Percentiles rank a stretch among this genome's conserved stretches.
Conservation (phyloP, 371 early-diverging fungal genomes). For the Nosema bombycis region DNA sequence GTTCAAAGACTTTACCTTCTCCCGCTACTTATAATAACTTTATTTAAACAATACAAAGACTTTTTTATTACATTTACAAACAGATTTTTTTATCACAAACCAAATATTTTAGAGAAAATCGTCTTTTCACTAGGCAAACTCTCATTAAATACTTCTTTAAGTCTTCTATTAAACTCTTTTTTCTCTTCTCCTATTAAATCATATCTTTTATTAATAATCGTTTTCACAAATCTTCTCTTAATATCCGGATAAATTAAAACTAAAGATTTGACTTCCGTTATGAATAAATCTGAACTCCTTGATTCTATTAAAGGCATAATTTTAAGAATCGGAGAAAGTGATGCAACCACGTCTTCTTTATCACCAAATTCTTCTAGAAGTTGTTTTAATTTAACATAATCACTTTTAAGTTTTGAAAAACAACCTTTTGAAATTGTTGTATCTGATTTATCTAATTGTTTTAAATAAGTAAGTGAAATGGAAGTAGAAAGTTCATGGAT, state of each 20-base stretch:
- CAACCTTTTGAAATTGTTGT: conserved; percentile 39
- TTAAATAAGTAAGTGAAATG: conserved; percentile 52
- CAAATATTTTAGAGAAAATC: conserved; percentile 29
- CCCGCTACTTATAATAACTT: background rate
- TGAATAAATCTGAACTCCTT: conserved; percentile 55
- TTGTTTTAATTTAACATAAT: conserved; percentile 44
- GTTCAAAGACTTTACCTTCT: background rate
- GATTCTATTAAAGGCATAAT: conserved; percentile 54
- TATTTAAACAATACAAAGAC: background rate
- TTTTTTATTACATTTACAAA: background rate
- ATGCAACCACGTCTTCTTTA: conserved; percentile 42
- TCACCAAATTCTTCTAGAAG: conserved; percentile 52
- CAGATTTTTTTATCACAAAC: conserved; percentile 9
- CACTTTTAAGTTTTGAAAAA: conserved; percentile 37
- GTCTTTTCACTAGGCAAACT: conserved; percentile 28
- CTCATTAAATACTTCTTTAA: conserved; percentile 43
- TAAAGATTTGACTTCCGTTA: conserved; percentile 56
- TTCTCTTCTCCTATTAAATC: conserved; percentile 50
- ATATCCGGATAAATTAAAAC: conserved; percentile 41
- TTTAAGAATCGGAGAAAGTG: conserved; percentile 40
- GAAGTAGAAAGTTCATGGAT: conserved; percentile 37
- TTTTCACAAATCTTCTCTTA: conserved; percentile 42
- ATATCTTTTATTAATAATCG: conserved; percentile 42
- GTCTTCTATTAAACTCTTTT: conserved; percentile 17
- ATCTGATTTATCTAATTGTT: conserved; percentile 53